Evolutionary conservation across 331 rosid genomes (phyloP), one percentile per base, ranked within the genome.

Genomic region (Telfairia occidentalis): DNA sequence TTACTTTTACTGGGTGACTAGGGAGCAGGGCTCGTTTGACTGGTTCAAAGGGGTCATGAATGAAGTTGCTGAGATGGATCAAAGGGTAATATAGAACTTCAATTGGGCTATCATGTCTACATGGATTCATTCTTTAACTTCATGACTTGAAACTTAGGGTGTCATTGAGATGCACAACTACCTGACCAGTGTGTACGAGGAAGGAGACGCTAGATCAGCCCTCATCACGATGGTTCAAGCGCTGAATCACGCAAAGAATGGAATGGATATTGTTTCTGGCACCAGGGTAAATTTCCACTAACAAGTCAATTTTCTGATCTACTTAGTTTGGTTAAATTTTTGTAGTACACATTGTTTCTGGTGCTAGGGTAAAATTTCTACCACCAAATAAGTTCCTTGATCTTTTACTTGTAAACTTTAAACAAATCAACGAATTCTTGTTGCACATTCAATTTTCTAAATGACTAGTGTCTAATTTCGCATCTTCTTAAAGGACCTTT

Each of bases 11-110:
- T 95, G 99, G 99, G 99, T 95, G 71, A 95, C 99, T 24, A 92
- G 97, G 84, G 99, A 95, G 84, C 99, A 95, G 79, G 99, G 97
- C 53, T 95, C 99, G 37, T 95, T 95, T 72, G 99, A 95, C 88
- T 95, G 99, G 99, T 95, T 95, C 84, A 95, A 95, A 85, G 99
- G 99, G 76, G 99, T 95, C 73, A 95, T 95, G 99, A 92, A 95
- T 80, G 99, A 95, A 89, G 91, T 95, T 34, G 97, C 97, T 19
- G 97, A 95, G 65, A 87, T 84, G 70, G 99, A 95, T 87, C 97
- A 89, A 84, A 84, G 99, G 97, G 99, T 94, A 88, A 28, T 65
- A 48, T 19, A 18, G 30, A 60, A 79, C 29, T 77, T 76, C 65
- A 15, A 9, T 82, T 80, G 74, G 76, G 29, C 18, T 66, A 59